Conservation (phyloP, 2,329 filamentous ascomycete genomes). For the Raffaelea deltoideospora region DNA sequence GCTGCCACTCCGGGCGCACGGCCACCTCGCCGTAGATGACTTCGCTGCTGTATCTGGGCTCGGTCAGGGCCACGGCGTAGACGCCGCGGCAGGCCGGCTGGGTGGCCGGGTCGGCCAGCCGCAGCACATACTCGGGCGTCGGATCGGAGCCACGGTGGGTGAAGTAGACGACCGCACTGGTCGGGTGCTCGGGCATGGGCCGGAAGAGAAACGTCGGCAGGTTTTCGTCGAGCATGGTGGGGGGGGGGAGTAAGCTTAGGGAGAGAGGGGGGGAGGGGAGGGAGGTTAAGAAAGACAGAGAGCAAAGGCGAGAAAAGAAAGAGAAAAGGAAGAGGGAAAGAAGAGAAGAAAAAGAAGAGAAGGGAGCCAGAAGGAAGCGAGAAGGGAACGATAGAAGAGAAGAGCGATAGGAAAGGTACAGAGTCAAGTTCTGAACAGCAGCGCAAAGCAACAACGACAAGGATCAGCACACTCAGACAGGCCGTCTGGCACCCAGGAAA, state of each 20-base stretch:
- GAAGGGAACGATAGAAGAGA: background rate
- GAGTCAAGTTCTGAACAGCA: too few species aligned
- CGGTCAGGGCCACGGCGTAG: constrained; percentile 75
- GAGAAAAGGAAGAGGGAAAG: background rate
- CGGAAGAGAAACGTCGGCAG: constrained; percentile 57
- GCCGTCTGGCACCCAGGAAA: too few species aligned
- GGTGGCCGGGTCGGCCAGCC: constrained; percentile 56
- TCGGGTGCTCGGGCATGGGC: constrained; percentile 34
- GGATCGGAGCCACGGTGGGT: constrained; percentile 68
- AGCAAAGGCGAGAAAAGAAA: background rate
- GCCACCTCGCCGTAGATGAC: constrained; percentile 80
- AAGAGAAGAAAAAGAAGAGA: background rate
- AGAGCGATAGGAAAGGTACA: too few species aligned
- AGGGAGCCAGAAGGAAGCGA: background rate
- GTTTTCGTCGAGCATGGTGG: constrained; percentile 77
- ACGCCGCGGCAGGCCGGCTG: constrained; percentile 55
- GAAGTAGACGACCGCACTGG: constrained; percentile 42
- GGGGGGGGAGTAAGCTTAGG: background rate
- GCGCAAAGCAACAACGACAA: too few species aligned
- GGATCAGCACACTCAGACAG: too few species aligned
- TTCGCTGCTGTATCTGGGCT: constrained; percentile 57
- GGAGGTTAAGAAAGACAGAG: background rate
- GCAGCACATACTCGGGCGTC: constrained; percentile 63
- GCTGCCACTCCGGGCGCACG: constrained; percentile 71
- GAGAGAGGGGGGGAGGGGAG: background rate